These are phyloP conservation scores for Zygoascus meyerae DNA, from an alignment of 1,139 yeast genomes.

Conservation along the genomic window DNA sequence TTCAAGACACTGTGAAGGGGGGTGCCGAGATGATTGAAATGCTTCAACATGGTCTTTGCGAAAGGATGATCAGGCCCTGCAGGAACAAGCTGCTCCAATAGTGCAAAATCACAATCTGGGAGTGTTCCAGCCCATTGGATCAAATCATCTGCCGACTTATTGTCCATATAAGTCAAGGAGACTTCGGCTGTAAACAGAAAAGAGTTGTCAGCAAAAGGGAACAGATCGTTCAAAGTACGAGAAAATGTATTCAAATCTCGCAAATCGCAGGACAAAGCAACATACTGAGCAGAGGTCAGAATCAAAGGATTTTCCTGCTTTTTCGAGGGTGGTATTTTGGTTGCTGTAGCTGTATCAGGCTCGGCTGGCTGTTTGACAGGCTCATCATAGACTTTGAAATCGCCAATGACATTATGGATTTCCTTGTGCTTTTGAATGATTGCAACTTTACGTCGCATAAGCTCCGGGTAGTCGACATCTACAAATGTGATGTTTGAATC, in stretches of 20 bases:
- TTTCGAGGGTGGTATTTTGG: too few species aligned
- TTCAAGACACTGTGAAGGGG: conserved; percentile 62
- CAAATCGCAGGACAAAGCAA: conserved; percentile 67
- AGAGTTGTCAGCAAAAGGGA: conserved; percentile 33
- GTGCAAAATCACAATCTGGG: conserved; percentile 53
- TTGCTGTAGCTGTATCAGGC: too few species aligned
- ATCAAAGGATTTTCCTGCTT: background rate
- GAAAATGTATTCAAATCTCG: conserved; percentile 45
- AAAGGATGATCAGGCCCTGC: conserved; percentile 59
- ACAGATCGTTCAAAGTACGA: conserved; percentile 34
- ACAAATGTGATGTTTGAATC: conserved; percentile 43
- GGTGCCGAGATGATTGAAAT: conserved; percentile 60
- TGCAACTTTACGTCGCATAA: conserved; percentile 48
- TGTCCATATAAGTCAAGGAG: conserved; percentile 74
- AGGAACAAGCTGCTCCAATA: conserved; percentile 70
- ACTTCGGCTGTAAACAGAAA: conserved; percentile 75
- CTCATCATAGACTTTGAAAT: background rate
- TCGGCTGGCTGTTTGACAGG: background rate
- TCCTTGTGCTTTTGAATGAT: conserved; percentile 49
- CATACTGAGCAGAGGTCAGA: conserved; percentile 43
- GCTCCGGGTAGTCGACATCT: conserved; percentile 73
- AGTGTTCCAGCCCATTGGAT: conserved; percentile 46
- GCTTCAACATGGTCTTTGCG: conserved; percentile 68
- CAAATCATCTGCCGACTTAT: conserved; percentile 59
- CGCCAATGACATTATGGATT: conserved; percentile 45